These are phyloP conservation scores for Ulvella scutata DNA, from an alignment of 139 green algal species.

Conservation along the genomic window DNA sequence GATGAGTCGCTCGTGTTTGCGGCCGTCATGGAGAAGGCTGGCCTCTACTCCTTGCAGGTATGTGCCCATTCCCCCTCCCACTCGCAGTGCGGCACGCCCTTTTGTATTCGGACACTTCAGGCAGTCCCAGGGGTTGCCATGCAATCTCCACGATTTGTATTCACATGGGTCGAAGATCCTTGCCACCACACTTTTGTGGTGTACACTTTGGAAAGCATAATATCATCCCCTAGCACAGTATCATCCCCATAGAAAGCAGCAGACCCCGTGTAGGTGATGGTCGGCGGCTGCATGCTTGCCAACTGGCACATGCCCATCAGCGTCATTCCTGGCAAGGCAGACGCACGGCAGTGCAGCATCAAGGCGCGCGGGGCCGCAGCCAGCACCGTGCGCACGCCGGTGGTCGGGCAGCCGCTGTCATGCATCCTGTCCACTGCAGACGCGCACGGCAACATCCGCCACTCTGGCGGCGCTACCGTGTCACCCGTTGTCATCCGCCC, in stretches of 20 bases:
- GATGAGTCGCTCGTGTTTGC: background rate
- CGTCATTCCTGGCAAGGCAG: background rate
- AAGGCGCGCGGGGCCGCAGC: background rate
- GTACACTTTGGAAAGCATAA: too few species aligned
- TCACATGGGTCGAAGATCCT: too few species aligned
- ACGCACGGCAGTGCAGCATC: background rate
- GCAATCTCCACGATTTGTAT: too few species aligned
- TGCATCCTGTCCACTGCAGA: background rate
- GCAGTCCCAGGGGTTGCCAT: too few species aligned
- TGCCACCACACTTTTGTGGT: too few species aligned
- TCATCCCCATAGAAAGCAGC: too few species aligned
- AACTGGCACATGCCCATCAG: conserved; percentile 1
- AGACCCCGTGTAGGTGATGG: background rate
- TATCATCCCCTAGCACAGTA: too few species aligned
- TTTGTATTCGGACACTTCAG: too few species aligned
- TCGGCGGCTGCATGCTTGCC: background rate
- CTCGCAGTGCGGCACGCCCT: too few species aligned
- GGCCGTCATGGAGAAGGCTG: background rate
- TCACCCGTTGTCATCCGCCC: background rate
- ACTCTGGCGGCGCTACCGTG: background rate
- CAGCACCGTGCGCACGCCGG: background rate
- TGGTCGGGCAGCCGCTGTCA: background rate
- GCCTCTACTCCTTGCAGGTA: background rate
- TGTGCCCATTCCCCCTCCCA: background rate
- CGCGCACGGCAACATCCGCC: background rate